phyloP scores from a whole-genome alignment of 345 rosid species.

The Cardamine occulta region DNA sequence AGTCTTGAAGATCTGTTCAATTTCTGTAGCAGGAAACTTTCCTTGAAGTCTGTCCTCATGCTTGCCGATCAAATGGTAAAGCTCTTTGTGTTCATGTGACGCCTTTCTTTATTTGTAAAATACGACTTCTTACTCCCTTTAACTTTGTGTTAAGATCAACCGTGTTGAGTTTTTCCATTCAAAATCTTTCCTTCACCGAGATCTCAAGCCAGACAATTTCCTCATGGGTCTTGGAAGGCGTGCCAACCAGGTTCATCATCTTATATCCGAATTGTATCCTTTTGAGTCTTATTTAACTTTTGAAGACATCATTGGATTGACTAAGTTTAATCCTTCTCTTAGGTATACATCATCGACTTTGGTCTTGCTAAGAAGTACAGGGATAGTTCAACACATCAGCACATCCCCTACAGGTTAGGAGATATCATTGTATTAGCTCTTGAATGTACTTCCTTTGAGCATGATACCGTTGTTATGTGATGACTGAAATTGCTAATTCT shows the following conservation, averaged over 20 bases:
- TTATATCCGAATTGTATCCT: neutral
- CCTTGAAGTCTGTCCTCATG: conserved; percentile 96
- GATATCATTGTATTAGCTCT: neutral
- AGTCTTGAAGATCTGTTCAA: conserved; percentile 98
- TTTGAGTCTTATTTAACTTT: neutral
- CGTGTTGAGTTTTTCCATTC: conserved; percentile 92
- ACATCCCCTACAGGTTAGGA: conserved; percentile 59
- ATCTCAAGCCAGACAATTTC: conserved; percentile 94
- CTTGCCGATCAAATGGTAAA: conserved; percentile 97
- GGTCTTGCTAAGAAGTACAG: conserved; percentile 66
- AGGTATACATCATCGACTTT: conserved; percentile 64
- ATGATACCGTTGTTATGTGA: neutral
- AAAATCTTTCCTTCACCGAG: conserved; percentile 92
- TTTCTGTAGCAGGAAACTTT: conserved; percentile 91
- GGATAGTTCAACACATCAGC: conserved; percentile 59
- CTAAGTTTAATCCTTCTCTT: neutral
- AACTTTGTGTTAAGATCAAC: conserved; percentile 56
- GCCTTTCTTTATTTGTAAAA: conserved; percentile 3
- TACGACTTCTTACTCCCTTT: neutral
- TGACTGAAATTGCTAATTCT: neutral
- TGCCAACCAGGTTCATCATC: conserved; percentile 72
- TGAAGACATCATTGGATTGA: conserved; percentile 1
- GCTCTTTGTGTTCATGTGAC: conserved; percentile 9
- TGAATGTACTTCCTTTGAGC: neutral
- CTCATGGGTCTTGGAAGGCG: conserved; percentile 97